Percentiles rank a stretch among this genome's conserved stretches.
Conservation (phyloP, 108 stramenopile species). For the Cyclostephanos tholiformis region DNA sequence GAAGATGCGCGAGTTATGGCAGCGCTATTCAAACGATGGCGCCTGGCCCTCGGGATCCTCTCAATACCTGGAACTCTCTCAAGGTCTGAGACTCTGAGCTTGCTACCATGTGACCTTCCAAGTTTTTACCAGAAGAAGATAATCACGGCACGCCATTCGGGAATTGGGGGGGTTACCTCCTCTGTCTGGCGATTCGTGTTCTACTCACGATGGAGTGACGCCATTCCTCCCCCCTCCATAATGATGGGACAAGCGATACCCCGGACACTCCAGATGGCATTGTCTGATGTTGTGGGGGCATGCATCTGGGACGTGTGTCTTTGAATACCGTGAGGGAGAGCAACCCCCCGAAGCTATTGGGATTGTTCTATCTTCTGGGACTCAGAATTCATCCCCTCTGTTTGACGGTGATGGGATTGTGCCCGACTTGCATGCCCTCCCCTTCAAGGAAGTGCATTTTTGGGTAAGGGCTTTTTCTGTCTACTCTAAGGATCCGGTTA, state of each 20-base stretch:
- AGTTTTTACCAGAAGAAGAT: neutral
- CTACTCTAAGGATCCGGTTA: neutral
- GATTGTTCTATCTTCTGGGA: neutral
- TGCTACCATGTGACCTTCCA: no score
- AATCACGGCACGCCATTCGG: neutral
- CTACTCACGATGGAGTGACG: neutral
- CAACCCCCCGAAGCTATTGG: neutral
- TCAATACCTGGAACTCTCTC: no score
- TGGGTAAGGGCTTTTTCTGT: slow-evolving; percentile 10
- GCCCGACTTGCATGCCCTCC: neutral
- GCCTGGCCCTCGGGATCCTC: no score
- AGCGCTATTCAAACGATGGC: no score
- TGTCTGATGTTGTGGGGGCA: slow-evolving; percentile 5
- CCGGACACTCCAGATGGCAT: neutral
- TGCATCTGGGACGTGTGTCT: neutral
- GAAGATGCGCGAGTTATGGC: neutral
- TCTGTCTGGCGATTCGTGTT: neutral
- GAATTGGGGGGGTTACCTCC: neutral
- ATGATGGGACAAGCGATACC: neutral
- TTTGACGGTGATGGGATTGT: neutral
- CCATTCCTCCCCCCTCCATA: neutral
- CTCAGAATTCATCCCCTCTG: neutral
- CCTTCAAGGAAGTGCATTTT: neutral
- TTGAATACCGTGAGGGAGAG: neutral
- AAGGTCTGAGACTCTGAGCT: no score